Base-by-base conservation (phyloP, 495 filamentous ascomycete genomes). In the Aspergillus sclerotioniger region DNA sequence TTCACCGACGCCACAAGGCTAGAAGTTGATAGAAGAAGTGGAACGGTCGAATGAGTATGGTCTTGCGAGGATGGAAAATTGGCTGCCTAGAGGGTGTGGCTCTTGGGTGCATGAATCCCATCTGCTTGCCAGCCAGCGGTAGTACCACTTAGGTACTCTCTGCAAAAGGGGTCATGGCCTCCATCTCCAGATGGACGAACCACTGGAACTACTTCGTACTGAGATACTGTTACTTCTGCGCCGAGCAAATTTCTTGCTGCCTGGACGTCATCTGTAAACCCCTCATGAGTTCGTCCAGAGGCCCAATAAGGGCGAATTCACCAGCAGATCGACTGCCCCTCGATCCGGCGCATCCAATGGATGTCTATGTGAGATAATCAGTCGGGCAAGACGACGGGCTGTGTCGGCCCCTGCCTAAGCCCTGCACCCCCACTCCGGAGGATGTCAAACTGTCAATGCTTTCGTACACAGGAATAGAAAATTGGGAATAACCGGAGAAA, bases 211-310 rank as follows among this genome's bases (percentile, higher is more conserved):
- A 25, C n/a, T n/a, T 39, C 35, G 12, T n/a, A 41, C 37, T 12
- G 37, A 8, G 8, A 35, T 13, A 35, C 10, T 10, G 6, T 8
- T 39, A 39, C 37, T 15, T 13, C 37, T 41, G 5, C 37, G n/a
- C 10, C 10, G 37, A 41, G 37, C 5, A 13, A 7, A 25, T 50
- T 50, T 50, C 47, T 16, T 32, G 47, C 47, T 50, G 47, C 47
- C 47, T 50, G 28, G 47, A 31, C 47, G 16, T n/a, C 25, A 16
- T 50, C 47, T 9, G 37, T 16, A 50, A 50, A 16, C 47, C 47
- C 47, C 47, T 50, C 47, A 32, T 32, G 47, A 25, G 12, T 47
- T 47, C 44, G 16, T 32, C 7, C 25, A 15, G 13, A 28, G 16
- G 21, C 32, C 47, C 47, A 28, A 50, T 50, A 29, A 49, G 13